These are phyloP conservation scores for Metarhizium guizhouense DNA, from an alignment of 2,329 filamentous ascomycete species.

Conservation along the genomic window DNA sequence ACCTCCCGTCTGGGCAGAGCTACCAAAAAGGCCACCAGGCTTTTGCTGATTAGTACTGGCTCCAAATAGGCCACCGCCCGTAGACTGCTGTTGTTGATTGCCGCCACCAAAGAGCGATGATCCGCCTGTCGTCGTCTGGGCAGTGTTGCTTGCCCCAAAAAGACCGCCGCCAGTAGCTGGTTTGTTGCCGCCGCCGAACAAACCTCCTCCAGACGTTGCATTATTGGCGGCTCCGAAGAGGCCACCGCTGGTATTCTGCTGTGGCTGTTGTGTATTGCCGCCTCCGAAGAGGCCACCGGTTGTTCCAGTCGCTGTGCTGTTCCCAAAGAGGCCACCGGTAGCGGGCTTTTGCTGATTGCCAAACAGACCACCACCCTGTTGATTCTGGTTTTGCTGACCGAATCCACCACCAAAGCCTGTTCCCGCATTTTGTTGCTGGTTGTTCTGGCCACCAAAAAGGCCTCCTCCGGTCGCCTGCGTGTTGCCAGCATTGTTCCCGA, in stretches of 20 bases:
- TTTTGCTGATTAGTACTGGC: conserved; percentile 27
- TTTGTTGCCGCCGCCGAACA: conserved; percentile 29
- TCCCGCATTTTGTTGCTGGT: conserved; percentile 18
- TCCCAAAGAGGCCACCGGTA: conserved; percentile 28
- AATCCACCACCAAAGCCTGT: conserved; percentile 25
- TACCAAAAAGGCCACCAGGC: conserved; percentile 44
- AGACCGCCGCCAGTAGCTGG: conserved; percentile 27
- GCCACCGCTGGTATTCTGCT: conserved; percentile 25
- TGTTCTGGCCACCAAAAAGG: conserved; percentile 34
- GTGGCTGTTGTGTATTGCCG: conserved; percentile 34
- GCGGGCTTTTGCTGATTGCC: conserved; percentile 33
- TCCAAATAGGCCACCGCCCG: conserved; percentile 43
- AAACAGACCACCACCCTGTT: conserved; percentile 33
- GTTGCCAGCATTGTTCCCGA: conserved; percentile 26
- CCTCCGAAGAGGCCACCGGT: conserved; percentile 36
- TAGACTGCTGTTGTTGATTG: conserved; percentile 26
- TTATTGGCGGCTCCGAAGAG: conserved; percentile 21
- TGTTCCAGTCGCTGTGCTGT: conserved; percentile 12
- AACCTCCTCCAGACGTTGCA: conserved; percentile 21
- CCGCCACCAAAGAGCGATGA: conserved; percentile 36
- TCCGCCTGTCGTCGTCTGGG: conserved; percentile 24
- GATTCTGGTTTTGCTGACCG: conserved; percentile 22
- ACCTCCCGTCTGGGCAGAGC: conserved; percentile 34
- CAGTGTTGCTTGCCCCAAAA: conserved; percentile 28
- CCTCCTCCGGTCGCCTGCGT: conserved; percentile 28